Evolutionary conservation across 2,329 filamentous ascomycete genomes (phyloP), one percentile per base, ranked within the genome.

Genomic region (Trichoderma aggressivum): DNA sequence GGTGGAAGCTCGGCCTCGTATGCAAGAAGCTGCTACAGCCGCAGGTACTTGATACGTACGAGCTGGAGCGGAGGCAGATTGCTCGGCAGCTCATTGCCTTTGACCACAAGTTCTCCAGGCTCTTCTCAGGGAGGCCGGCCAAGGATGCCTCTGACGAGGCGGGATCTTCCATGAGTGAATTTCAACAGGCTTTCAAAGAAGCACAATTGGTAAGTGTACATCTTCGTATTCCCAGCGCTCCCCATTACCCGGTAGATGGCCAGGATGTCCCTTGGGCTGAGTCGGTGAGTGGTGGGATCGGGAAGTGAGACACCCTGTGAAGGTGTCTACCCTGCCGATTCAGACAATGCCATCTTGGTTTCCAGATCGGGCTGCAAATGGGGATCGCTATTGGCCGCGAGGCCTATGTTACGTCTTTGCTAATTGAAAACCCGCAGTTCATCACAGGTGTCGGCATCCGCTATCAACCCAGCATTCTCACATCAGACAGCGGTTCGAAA

Each of bases 31-130:
- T 84, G 3, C 79, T 82, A 0, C 80, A 82, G 3, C 79, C 78
- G 0, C 79, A 76, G 0, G 80, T 89, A 3, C 79, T 89, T 0
- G 74, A 79, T 14, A 87, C 85, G 0, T 89, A 89, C 72, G 80
- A 86, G 60, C 73, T 74, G 3, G 87, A 89, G 74, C 82, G 90
- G 5, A 84, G 86, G 5, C 82, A 82, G 8, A 86, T 92, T 3
- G 91, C 91, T 0, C 83, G 89, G 74, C 86, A 90, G 47, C 84
- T 93, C 0, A 92, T 94, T 72, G 82, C 85, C 5, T 90, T 91
- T 73, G 89, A 90, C 74, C 86, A 87, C 71, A 83, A 82, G 43
- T 88, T 89, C 74, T 86, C 85, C 6, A 81, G 84, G 1, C 81
- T 90, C 0, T 90, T 90, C 77, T 86, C 85, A 0, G 86, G 85